Percentiles rank a stretch among this genome's conserved stretches.
phyloP scores from a whole-genome alignment of 2,329 filamentous ascomycete genomes.

The Beauveria asiatica region DNA sequence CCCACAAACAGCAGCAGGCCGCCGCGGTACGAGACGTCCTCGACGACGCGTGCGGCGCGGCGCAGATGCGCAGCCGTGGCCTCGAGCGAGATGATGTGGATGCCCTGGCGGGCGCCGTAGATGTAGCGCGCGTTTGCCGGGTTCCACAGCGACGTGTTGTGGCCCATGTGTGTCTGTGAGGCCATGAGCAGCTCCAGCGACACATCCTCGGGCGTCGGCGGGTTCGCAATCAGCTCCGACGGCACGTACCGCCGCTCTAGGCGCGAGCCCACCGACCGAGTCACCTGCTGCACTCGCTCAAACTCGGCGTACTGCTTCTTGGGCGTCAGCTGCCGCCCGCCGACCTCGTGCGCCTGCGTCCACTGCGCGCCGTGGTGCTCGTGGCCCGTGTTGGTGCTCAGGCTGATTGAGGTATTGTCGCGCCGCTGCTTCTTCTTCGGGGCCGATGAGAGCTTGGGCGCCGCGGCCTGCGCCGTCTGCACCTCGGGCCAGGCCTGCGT shows the following conservation, averaged over 20 bases:
- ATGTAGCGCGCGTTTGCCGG: conserved; percentile 91
- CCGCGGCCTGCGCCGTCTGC: conserved; percentile 13
- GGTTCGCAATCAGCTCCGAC: conserved; percentile 57
- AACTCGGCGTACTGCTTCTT: conserved; percentile 32
- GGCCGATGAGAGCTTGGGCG: conserved; percentile 18
- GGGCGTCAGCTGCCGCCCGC: conserved; percentile 27
- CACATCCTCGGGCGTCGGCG: conserved; percentile 69
- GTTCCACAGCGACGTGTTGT: conserved; percentile 88
- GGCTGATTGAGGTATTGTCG: conserved; percentile 25
- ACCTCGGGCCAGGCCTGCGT: conserved; percentile 16
- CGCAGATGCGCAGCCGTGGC: conserved; percentile 80
- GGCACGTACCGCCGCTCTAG: conserved; percentile 54
- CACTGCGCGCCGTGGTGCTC: conserved; percentile 14
- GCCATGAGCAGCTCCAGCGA: conserved; percentile 87
- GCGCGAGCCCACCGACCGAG: conserved; percentile 38
- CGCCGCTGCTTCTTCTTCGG: conserved; percentile 25
- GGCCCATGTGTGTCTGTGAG: conserved; percentile 80
- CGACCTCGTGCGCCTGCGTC: conserved; percentile 25
- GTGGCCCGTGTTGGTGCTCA: conserved; percentile 21
- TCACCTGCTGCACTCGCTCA: conserved; percentile 31
- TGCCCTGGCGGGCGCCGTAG: conserved; percentile 75
- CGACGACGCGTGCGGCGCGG: conserved; percentile 86
- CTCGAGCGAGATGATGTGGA: conserved; percentile 91
- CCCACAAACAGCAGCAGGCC: conserved; percentile 88
- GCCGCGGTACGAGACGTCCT: conserved; percentile 73